A percentile compares a stretch with the other conserved stretches of the same genome.
These are phyloP conservation scores for Bjerkandera adusta DNA, from an alignment of 1,284 basidiomycete species.

Conservation along the genomic window DNA sequence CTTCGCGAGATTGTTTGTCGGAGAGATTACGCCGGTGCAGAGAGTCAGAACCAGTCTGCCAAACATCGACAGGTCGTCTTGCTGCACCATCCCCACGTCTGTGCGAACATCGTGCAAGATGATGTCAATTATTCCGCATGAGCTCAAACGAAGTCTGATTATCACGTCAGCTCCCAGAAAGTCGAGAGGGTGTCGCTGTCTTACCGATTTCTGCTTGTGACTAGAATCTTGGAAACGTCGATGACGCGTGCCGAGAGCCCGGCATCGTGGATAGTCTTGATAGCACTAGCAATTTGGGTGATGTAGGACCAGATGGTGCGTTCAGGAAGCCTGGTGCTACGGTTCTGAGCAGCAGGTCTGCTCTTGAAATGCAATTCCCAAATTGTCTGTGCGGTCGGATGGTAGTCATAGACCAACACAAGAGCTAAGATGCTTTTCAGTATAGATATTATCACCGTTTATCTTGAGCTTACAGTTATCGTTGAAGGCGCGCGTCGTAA, in stretches of 20 bases:
- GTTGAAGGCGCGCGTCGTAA: conserved; percentile 91
- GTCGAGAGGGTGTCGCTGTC: too few species aligned
- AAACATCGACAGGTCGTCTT: conserved; percentile 88
- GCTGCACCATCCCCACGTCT: conserved; percentile 63
- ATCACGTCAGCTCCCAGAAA: too few species aligned
- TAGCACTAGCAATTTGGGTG: conserved; percentile 85
- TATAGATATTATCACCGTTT: too few species aligned
- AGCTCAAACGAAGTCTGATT: conserved; percentile 72
- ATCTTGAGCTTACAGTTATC: conserved; percentile 83
- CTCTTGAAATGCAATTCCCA: conserved; percentile 66
- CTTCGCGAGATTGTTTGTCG: conserved; percentile 66
- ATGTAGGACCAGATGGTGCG: conserved; percentile 94
- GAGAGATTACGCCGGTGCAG: conserved; percentile 65
- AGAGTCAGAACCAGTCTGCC: conserved; percentile 85
- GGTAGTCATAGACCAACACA: conserved; percentile 91
- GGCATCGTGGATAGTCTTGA: conserved; percentile 83
- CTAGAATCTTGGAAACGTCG: conserved; percentile 85
- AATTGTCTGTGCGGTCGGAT: conserved; percentile 84
- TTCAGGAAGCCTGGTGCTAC: conserved; percentile 68
- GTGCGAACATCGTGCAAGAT: conserved; percentile 72
- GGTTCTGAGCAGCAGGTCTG: conserved; percentile 38
- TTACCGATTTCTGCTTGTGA: conserved; percentile 88
- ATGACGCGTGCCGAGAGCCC: conserved; percentile 84
- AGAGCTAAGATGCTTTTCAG: conserved; percentile 56
- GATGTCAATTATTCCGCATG: conserved; percentile 85